phyloP scores from a whole-genome alignment of 2,329 filamentous ascomycete species.

The Pseudogymnoascus sp. region DNA sequence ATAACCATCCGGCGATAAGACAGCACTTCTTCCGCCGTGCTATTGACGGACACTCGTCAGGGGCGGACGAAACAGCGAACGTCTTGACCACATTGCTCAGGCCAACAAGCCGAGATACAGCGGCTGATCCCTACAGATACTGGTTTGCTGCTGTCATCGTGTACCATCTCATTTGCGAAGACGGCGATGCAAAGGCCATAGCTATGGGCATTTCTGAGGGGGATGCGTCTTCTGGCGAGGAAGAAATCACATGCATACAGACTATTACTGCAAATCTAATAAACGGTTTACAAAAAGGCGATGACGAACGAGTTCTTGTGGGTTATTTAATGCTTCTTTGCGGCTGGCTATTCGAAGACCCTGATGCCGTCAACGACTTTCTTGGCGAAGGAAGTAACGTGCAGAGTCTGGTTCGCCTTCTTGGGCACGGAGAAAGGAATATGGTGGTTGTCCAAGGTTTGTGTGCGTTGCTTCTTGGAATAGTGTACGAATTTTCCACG shows the following conservation, averaged over 20 bases:
- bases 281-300: conserved; percentile 62
- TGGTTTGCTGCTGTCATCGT: conserved; percentile 87
- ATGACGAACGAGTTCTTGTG: conserved; percentile 71
- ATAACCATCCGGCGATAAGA: conserved; percentile 69
- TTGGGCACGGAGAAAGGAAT: conserved; percentile 48
- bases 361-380: conserved; percentile 86
- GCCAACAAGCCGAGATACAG: conserved; percentile 51
- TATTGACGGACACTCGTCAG: conserved; percentile 75
- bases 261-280: conserved; percentile 80
- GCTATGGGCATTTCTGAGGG: conserved; percentile 82
- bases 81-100: conserved; percentile 75
- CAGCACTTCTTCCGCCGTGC: conserved; percentile 80
- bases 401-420: conserved; percentile 72
- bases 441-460: conserved; percentile 70
- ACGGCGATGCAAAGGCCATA: conserved; percentile 67
- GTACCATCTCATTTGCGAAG: conserved; percentile 77
- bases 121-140: conserved; percentile 71
- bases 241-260: conserved; percentile 91
- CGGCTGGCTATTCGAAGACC: conserved; percentile 86
- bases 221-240: conserved; percentile 80
- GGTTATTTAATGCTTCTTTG: conserved; percentile 85
- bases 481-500: conserved; percentile 93
- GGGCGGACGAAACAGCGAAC: conserved; percentile 76
- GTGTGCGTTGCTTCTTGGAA: conserved; percentile 74
- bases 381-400: conserved; percentile 85